phyloP scores from a whole-genome alignment of 306 rosid genomes.

The Pyrus betulifolia region DNA sequence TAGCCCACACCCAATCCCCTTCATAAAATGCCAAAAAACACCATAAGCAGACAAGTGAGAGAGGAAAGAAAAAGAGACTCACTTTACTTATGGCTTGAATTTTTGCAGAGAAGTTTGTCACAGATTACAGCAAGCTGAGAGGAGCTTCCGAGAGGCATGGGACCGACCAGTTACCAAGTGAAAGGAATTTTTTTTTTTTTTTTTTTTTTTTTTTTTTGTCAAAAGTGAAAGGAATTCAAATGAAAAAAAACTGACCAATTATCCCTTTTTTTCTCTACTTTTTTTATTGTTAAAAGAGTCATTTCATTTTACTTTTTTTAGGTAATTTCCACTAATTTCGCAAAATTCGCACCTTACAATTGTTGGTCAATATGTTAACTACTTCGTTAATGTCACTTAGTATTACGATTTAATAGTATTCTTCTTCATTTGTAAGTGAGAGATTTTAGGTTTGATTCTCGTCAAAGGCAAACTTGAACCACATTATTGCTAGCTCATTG shows the following conservation, averaged over 20 bases:
- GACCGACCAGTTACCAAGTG: constrained; percentile 3
- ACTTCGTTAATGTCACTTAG: no score
- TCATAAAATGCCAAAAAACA: constrained; percentile 27
- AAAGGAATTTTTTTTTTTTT: not conserved
- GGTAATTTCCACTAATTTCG: no score
- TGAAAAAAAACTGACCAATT: constrained; percentile 31
- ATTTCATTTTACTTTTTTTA: no score
- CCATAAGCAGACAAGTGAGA: constrained; percentile 13
- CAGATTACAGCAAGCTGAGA: not conserved
- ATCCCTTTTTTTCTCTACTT: constrained; percentile 1
- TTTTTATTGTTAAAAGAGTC: constrained; percentile 13
- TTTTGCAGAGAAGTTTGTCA: constrained; percentile 24
- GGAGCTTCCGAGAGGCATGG: constrained; percentile 11
- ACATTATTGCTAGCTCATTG: no score
- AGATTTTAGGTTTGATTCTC: no score
- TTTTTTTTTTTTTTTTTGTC: no score
- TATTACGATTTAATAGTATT: no score
- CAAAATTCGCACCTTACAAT: no score
- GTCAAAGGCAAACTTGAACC: no score
- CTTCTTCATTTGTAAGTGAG: no score
- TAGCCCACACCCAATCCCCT: constrained; percentile 24
- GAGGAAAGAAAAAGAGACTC: constrained; percentile 12
- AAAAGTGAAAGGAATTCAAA: constrained; percentile 16
- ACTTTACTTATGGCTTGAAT: constrained; percentile 29
- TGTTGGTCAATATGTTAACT: no score